These are phyloP conservation scores for Usnea hakonensis DNA, from an alignment of 495 filamentous ascomycete species.

Conservation along the genomic window DNA sequence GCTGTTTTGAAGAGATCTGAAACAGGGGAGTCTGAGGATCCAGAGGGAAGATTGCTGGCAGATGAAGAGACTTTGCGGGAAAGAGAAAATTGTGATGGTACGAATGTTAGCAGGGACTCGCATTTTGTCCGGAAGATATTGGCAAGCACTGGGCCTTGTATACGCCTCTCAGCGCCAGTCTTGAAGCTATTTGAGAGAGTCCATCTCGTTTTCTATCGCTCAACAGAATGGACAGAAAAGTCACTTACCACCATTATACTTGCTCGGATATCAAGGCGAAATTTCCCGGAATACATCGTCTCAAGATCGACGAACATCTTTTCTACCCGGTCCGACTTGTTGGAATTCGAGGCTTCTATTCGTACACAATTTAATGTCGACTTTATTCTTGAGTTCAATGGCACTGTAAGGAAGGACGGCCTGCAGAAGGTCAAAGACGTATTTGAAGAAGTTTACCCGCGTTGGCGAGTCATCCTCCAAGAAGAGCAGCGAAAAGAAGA, in stretches of 20 bases:
- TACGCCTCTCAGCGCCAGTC: conserved; percentile 66
- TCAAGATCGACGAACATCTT: conserved; percentile 89
- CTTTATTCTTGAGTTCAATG: conserved; percentile 71
- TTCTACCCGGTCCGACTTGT: conserved; percentile 57
- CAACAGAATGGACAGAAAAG: conserved; percentile 95
- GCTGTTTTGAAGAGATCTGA: conserved; percentile 46
- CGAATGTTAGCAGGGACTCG: conserved; percentile 40
- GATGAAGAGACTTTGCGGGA: conserved; percentile 20
- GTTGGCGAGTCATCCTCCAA: conserved; percentile 65
- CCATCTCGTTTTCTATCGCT: conserved; percentile 91
- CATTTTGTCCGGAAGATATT: conserved; percentile 72
- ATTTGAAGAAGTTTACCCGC: conserved; percentile 67
- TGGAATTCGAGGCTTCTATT: conserved; percentile 86
- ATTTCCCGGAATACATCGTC: conserved; percentile 86
- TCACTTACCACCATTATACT: conserved; percentile 93
- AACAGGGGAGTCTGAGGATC: conserved; percentile 35
- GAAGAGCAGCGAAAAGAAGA: conserved; percentile 80
- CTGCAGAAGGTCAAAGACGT: conserved; percentile 61
- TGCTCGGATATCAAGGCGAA: conserved; percentile 74
- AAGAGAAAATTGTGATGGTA: conserved; percentile 25
- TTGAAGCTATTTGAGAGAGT: conserved; percentile 86
- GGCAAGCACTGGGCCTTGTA: conserved; percentile 69
- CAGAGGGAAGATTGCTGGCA: conserved; percentile 21
- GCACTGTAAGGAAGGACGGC: conserved; percentile 58
- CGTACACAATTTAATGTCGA: conserved; percentile 79